These are phyloP conservation scores for Globisporangium takayamanum DNA, from an alignment of 352 stramenopile genomes.

Conservation along the genomic window DNA sequence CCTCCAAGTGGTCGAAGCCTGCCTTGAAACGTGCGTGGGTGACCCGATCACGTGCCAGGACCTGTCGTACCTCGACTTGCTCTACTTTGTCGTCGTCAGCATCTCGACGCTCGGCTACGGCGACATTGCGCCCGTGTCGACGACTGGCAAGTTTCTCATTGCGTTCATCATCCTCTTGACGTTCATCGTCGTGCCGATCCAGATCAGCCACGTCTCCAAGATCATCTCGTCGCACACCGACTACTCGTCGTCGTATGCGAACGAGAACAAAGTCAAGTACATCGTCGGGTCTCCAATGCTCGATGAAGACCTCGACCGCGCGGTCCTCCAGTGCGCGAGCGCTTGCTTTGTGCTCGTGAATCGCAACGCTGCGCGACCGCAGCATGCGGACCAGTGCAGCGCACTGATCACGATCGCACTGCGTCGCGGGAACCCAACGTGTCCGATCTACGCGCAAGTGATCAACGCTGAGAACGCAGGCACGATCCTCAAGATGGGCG, in stretches of 20 bases:
- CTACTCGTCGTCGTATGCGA: slow-evolving; percentile 62
- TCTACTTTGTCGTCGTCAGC: slow-evolving; percentile 83
- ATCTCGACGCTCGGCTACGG: slow-evolving; percentile 84
- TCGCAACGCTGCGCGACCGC: slow-evolving; percentile 34
- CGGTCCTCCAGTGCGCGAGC: slow-evolving; percentile 39
- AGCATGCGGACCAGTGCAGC: slow-evolving; percentile 66
- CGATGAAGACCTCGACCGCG: slow-evolving; percentile 66
- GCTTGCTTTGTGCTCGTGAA: slow-evolving; percentile 75
- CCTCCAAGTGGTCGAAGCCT: slow-evolving; percentile 64
- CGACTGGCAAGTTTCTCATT: slow-evolving; percentile 64
- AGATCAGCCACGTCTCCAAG: slow-evolving; percentile 65
- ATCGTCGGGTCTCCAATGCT: slow-evolving; percentile 77
- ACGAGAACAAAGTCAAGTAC: slow-evolving; percentile 80
- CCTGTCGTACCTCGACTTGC: slow-evolving; percentile 60
- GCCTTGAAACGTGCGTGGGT: slow-evolving; percentile 17
- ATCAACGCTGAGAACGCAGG: slow-evolving; percentile 58
- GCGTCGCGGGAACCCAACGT: slow-evolving; percentile 56
- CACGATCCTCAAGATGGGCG: slow-evolving; percentile 69
- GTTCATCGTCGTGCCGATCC: slow-evolving; percentile 75
- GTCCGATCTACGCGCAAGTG: slow-evolving; percentile 74
- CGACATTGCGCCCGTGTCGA: slow-evolving; percentile 64
- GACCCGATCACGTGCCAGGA: slow-evolving; percentile 32
- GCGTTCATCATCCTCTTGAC: slow-evolving; percentile 80
- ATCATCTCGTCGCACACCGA: slow-evolving; percentile 79
- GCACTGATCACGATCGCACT: slow-evolving; percentile 71